Evolutionary conservation across 2,329 filamentous ascomycete species (phyloP).

Genomic region (Ophioceras dolichostomum): DNA sequence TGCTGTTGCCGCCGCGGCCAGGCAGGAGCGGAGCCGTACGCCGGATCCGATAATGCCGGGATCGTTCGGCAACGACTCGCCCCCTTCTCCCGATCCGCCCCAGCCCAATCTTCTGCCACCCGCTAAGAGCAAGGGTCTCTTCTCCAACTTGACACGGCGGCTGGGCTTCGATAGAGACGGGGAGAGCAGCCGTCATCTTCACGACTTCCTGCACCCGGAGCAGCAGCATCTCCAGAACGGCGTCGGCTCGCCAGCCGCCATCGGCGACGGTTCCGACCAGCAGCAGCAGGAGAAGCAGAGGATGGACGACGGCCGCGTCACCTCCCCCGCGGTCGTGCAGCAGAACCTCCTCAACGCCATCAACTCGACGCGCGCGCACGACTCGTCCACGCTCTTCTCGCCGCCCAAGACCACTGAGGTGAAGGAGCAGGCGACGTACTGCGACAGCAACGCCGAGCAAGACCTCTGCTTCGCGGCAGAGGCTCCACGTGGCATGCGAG

Average conservation of each 20-base stretch:
- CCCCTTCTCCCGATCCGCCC: constrained; percentile 22
- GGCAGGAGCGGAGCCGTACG: constrained; percentile 24
- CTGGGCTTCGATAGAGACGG: constrained; percentile 52
- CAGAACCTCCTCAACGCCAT: constrained; percentile 69
- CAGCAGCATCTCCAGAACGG: no score
- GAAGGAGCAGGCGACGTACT: constrained; percentile 76
- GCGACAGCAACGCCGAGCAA: constrained; percentile 62
- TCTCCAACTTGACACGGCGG: constrained; percentile 55
- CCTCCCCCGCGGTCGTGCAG: constrained; percentile 47
- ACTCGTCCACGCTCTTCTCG: constrained; percentile 60
- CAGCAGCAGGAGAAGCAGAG: constrained; percentile 4
- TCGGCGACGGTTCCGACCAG: background rate
- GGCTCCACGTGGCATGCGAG: constrained; percentile 57
- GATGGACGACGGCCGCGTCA: constrained; percentile 39
- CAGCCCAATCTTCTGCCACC: no score
- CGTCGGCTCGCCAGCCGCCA: constrained; percentile 3
- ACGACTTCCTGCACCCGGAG: constrained; percentile 29
- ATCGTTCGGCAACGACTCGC: constrained; percentile 52
- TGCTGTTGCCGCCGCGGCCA: constrained; percentile 22
- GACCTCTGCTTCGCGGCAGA: constrained; percentile 62
- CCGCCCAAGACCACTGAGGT: constrained; percentile 60
- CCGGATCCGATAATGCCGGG: constrained; percentile 55
- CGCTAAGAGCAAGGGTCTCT: constrained; percentile 44
- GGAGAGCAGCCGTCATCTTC: constrained; percentile 25
- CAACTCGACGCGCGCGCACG: constrained; percentile 63